Percentiles rank a stretch among this genome's conserved stretches.
phyloP scores from a whole-genome alignment of 108 stramenopile genomes.

The Mediolabrus comicus region DNA sequence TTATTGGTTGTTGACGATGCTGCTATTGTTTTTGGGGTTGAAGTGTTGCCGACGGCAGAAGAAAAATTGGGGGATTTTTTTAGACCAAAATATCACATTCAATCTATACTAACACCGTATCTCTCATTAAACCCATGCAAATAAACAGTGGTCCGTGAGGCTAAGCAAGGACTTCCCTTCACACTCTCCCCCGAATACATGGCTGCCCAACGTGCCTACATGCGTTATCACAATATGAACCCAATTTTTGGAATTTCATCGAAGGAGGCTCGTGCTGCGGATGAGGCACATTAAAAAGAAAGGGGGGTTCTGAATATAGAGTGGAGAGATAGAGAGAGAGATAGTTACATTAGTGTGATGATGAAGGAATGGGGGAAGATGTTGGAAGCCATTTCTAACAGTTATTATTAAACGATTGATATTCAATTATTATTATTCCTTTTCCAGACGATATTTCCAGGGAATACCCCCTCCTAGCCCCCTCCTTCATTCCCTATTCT shows the following conservation, averaged over 20 bases:
- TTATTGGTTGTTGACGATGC: background rate
- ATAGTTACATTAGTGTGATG: slow-evolving; percentile 3
- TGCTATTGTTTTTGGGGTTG: background rate
- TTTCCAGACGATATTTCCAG: too few species aligned
- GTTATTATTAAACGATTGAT: background rate
- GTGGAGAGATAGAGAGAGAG: background rate
- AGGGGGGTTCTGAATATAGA: background rate
- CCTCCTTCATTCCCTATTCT: background rate
- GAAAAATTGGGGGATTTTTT: background rate
- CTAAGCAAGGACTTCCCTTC: slow-evolving; percentile 60
- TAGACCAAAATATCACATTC: background rate
- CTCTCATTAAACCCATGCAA: background rate
- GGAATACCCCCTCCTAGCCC: too few species aligned
- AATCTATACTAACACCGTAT: background rate
- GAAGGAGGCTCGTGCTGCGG: slow-evolving; percentile 55
- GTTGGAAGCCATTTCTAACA: slow-evolving; percentile 5
- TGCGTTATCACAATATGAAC: slow-evolving; percentile 95
- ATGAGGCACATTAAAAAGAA: slow-evolving; percentile 36
- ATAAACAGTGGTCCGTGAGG: slow-evolving; percentile 36
- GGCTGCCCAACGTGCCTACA: slow-evolving; percentile 86
- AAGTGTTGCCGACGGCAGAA: background rate
- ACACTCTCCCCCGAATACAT: slow-evolving; percentile 81
- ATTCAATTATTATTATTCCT: background rate
- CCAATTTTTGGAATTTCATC: slow-evolving; percentile 85
- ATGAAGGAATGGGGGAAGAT: slow-evolving; percentile 7